Conservation (phyloP, 1,139 yeast species). For the Pichia sp. region DNA sequence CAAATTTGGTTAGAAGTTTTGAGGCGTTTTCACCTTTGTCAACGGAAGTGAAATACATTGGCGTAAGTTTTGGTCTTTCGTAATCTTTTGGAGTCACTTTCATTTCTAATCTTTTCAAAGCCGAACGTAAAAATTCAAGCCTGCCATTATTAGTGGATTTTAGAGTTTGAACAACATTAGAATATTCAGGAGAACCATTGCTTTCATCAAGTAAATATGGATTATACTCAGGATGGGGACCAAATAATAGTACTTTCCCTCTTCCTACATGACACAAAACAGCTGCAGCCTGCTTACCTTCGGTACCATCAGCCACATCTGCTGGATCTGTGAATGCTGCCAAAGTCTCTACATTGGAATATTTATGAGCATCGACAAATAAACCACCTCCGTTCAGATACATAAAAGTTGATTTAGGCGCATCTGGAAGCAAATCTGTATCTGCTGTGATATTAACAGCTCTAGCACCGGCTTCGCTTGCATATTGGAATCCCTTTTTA, state of each 20-base stretch:
- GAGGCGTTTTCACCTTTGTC: constrained; percentile 24
- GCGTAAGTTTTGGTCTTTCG: constrained; percentile 61
- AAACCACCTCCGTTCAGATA: constrained; percentile 89
- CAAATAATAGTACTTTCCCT: constrained; percentile 73
- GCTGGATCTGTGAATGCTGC: constrained; percentile 52
- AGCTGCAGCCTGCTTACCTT: constrained; percentile 46
- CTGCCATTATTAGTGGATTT: constrained; percentile 39
- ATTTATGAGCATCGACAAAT: constrained; percentile 64
- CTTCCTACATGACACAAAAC: constrained; percentile 60
- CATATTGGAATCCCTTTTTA: constrained; percentile 70
- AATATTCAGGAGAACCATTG: no score
- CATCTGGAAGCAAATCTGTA: constrained; percentile 22
- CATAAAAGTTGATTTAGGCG: constrained; percentile 19
- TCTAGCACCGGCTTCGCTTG: constrained; percentile 65
- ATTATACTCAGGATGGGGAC: constrained; percentile 85
- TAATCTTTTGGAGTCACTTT: constrained; percentile 44
- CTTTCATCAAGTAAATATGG: constrained; percentile 35
- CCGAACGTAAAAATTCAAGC: constrained; percentile 43
- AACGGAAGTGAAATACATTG: constrained; percentile 39
- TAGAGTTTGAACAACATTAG: constrained; percentile 24
- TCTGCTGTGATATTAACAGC: constrained; percentile 43
- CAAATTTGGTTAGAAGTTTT: constrained; percentile 18
- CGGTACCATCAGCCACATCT: constrained; percentile 35
- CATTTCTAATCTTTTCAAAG: constrained; percentile 56
- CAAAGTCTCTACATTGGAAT: constrained; percentile 54